Evolutionary conservation across 345 rosid genomes (phyloP), one percentile per base, ranked within the genome.

Genomic region (Eucalyptus brandiana): DNA sequence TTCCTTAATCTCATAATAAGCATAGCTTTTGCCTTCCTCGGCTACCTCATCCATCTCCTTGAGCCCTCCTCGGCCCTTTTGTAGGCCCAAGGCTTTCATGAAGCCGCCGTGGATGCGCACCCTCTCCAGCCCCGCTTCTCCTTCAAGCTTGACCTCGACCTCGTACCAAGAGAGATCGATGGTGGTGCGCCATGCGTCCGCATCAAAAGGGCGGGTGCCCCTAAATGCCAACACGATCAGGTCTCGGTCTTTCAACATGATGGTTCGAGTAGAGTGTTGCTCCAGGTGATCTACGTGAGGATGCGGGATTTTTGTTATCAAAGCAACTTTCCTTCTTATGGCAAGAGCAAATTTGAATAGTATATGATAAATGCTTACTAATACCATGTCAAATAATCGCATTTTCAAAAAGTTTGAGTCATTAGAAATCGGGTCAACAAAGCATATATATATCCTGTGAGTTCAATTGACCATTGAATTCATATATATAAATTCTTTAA

Each of bases 81-180:
- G 72, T 60, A 96, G 91, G 69, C 95, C 97, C 58, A 96, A 60
- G 56, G 96, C 99, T 90, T 93, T 93, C 91, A 94, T 94, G 88
- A 96, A 96, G 44, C 97, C 97, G 1, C 92, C 89, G 45, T 96
- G 97, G 89, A 95, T 89, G 87, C 90, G 95, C 2, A 69, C 80
- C 44, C 44, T 34, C 80, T 69, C 80, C 44, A 12, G 44, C 26
- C 23, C 80, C 24, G 13, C 44, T 34, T 18, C 80, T 34, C 95
- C 96, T 47, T 92, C 90, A 18, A 87, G 86, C 3, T 54, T 24
- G 28, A 56, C 30, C 62, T 56, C 88, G 54, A 93, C 72, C 60
- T 92, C 91, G 26, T 90, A 94, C 93, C 94, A 94, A 54, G 96
- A 94, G 87, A 94, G 53, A 48, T 94, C 95, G 1, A 90, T 44